These are phyloP conservation scores for Coccomyxa sp. DNA, from an alignment of 139 green algal species.

Conservation along the genomic window DNA sequence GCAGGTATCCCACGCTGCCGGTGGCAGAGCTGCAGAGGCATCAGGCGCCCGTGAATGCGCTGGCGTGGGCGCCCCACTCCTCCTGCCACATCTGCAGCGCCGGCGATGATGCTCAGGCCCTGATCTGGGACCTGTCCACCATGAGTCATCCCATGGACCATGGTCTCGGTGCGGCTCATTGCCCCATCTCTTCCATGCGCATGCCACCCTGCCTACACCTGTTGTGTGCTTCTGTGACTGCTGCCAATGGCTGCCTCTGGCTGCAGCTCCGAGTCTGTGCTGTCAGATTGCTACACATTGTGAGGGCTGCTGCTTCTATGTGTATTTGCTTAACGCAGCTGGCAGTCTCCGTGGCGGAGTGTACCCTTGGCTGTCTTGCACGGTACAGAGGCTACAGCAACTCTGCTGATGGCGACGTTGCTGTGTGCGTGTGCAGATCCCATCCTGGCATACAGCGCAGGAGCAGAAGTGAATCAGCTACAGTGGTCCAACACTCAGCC, in stretches of 20 bases:
- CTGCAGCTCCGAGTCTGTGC: too few relatives aligned
- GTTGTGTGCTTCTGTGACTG: not conserved
- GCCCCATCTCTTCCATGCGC: not conserved
- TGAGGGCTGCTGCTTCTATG: not conserved
- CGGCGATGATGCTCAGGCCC: slow-evolving; percentile 65
- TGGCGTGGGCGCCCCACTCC: slow-evolving; percentile 94
- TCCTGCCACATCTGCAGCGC: slow-evolving; percentile 90
- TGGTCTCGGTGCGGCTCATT: slow-evolving; percentile 1
- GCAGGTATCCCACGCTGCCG: slow-evolving; percentile 81
- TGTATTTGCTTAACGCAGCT: not conserved
- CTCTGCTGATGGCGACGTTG: not conserved
- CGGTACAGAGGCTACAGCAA: not conserved
- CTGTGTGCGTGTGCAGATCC: slow-evolving; percentile 58
- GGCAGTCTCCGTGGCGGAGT: not conserved
- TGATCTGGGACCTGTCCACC: slow-evolving; percentile 93
- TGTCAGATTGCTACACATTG: too few relatives aligned
- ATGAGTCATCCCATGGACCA: slow-evolving; percentile 46
- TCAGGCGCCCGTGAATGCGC: slow-evolving; percentile 74
- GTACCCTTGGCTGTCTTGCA: not conserved
- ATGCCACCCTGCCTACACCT: not conserved
- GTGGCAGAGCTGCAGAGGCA: slow-evolving; percentile 88
- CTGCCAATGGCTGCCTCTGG: too few relatives aligned
- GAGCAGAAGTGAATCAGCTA: slow-evolving; percentile 87
- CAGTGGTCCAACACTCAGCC: slow-evolving; percentile 83
- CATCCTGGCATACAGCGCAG: slow-evolving; percentile 90